These are phyloP conservation scores for Aureoboletus auriporus DNA, from an alignment of 768 basidiomycete genomes.

Conservation along the genomic window DNA sequence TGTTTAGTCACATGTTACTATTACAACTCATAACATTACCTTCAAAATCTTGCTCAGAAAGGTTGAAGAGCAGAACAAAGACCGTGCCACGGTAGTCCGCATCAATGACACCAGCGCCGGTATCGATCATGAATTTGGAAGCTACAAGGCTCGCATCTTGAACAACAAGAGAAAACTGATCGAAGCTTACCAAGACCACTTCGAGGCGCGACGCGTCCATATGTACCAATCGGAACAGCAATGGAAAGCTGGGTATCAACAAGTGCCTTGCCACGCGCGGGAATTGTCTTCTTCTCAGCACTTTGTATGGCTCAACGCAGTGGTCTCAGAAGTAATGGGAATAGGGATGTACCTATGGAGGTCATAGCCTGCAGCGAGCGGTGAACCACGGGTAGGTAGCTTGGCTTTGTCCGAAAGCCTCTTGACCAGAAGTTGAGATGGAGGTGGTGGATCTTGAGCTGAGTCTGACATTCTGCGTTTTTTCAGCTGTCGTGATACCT, in stretches of 20 bases:
- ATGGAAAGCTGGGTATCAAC: constrained; percentile 90
- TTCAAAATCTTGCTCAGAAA: constrained; percentile 84
- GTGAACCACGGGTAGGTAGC: constrained; percentile 82
- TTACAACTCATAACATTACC: constrained; percentile 37
- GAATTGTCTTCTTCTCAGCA: constrained; percentile 79
- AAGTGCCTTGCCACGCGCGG: constrained; percentile 88
- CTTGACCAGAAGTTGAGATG: constrained; percentile 71
- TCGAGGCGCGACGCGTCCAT: constrained; percentile 94
- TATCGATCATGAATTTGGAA: constrained; percentile 96
- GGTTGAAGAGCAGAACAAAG: constrained; percentile 91
- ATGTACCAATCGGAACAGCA: constrained; percentile 89
- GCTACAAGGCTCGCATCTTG: constrained; percentile 43
- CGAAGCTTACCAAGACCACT: constrained; percentile 80
- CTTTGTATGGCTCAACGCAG: constrained; percentile 35
- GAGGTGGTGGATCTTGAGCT: constrained; percentile 31
- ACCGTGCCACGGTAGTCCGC: constrained; percentile 93
- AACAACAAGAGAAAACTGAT: background rate
- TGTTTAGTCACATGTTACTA: background rate
- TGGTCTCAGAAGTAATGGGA: background rate
- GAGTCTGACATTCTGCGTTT: constrained; percentile 58
- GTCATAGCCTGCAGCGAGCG: constrained; percentile 91
- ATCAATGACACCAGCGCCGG: constrained; percentile 96
- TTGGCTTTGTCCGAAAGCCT: constrained; percentile 77
- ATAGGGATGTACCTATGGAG: constrained; percentile 66
- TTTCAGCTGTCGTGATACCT: constrained; percentile 42